phyloP scores from a whole-genome alignment of 192 early-diverging fungal species.

The Coemansia sp. region DNA sequence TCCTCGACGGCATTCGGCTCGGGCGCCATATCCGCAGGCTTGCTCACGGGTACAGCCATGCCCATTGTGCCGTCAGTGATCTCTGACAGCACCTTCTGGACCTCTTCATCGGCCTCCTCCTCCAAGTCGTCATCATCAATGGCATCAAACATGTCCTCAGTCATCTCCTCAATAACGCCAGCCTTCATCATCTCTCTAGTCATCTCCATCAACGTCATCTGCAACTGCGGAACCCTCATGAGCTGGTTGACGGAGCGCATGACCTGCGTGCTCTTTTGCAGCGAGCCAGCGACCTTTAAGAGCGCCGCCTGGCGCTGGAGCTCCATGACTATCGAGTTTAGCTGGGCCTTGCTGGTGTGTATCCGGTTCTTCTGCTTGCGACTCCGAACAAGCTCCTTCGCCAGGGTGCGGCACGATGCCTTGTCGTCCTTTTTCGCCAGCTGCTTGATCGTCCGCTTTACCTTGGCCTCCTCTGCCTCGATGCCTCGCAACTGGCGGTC shows the following conservation, averaged over 20 bases:
- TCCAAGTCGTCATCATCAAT: conserved; percentile 91
- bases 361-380: conserved; percentile 80
- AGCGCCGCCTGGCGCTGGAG: conserved; percentile 86
- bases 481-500: conserved; percentile 83
- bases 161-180: conserved; percentile 96
- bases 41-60: neutral
- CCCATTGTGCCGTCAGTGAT: conserved; percentile 78
- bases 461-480: conserved; percentile 83
- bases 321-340: conserved; percentile 90
- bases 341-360: conserved; percentile 87
- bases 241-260: conserved; percentile 93
- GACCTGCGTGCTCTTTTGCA: conserved; percentile 87
- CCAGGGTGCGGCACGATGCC: conserved; percentile 70
- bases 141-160: conserved; percentile 85
- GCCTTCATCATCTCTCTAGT: conserved; percentile 98
- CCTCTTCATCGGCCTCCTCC: conserved; percentile 93
- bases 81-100: conserved; percentile 87
- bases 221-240: conserved; percentile 85
- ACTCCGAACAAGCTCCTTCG: conserved; percentile 82
- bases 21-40: neutral
- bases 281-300: conserved; percentile 83
- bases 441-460: conserved; percentile 75
- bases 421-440: conserved; percentile 89
- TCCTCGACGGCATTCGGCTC: conserved; percentile 50
- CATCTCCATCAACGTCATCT: conserved; percentile 87